Percentiles rank a stretch among this genome's conserved stretches.
Evolutionary conservation across 2,329 filamentous ascomycete genomes (phyloP).

Genomic region (Dryadomyces sulphureus): DNA sequence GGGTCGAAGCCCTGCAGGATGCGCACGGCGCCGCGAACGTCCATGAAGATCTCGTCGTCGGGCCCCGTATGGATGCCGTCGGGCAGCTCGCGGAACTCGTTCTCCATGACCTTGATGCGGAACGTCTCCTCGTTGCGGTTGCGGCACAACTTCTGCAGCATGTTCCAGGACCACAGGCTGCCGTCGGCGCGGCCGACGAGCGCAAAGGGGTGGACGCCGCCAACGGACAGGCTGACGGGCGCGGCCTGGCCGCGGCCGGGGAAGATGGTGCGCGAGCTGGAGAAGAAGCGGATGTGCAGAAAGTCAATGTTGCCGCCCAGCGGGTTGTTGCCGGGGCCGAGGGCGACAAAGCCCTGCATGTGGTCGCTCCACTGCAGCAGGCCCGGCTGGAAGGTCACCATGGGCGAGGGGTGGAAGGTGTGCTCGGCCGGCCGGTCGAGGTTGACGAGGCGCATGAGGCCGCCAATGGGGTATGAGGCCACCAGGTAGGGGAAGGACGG

Average conservation of each 20-base stretch:
- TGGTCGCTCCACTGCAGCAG: slow-evolving; percentile 40
- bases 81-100: slow-evolving; percentile 31
- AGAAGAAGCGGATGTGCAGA: slow-evolving; percentile 35
- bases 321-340: slow-evolving; percentile 37
- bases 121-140: slow-evolving; percentile 22
- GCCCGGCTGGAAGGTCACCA: slow-evolving; percentile 36
- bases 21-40: slow-evolving; percentile 25
- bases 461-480: slow-evolving; percentile 39
- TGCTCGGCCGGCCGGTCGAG: slow-evolving; percentile 36
- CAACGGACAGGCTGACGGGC: slow-evolving; percentile 34
- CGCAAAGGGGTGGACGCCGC: slow-evolving; percentile 35
- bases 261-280: slow-evolving; percentile 35
- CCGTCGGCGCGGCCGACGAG: slow-evolving; percentile 35
- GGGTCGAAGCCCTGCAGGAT: slow-evolving; percentile 35
- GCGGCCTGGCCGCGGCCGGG: slow-evolving; percentile 22
- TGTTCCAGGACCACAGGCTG: slow-evolving; percentile 22
- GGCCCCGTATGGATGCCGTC: background rate
- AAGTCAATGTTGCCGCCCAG: slow-evolving; percentile 38
- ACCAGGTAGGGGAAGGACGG: slow-evolving; percentile 41
- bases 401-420: slow-evolving; percentile 35
- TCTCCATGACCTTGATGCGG: slow-evolving; percentile 34
- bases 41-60: background rate
- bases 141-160: slow-evolving; percentile 27
- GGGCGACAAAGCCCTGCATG: slow-evolving; percentile 37
- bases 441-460: slow-evolving; percentile 36